Conservation (phyloP, 2,329 filamentous ascomycete genomes). For the Aspergillus sclerotialis region DNA sequence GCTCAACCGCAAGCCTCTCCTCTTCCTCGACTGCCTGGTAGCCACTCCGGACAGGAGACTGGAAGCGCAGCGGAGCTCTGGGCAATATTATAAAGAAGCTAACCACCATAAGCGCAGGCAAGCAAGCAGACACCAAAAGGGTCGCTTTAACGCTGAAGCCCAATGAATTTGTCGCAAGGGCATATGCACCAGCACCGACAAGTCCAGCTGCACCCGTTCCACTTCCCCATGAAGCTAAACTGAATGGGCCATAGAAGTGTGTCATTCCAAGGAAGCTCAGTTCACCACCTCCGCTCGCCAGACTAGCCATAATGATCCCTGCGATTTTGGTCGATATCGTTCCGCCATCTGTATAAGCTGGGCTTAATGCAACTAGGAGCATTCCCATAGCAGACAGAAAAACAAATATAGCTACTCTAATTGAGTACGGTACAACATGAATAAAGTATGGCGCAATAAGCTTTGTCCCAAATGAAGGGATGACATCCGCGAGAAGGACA, state of each 20-base stretch:
- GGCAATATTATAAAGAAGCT: constrained; percentile 83
- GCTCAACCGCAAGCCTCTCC: constrained; percentile 32
- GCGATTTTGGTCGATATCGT: constrained; percentile 69
- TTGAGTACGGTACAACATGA: constrained; percentile 71
- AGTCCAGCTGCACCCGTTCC: constrained; percentile 87
- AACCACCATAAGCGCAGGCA: constrained; percentile 72
- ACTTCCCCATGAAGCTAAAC: constrained; percentile 84
- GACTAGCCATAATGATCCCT: constrained; percentile 76
- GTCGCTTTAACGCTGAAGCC: constrained; percentile 67
- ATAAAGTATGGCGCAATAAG: constrained; percentile 90
- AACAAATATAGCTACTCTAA: constrained; percentile 69
- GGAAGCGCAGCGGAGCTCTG: constrained; percentile 52
- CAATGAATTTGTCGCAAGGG: constrained; percentile 73
- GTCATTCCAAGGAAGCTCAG: constrained; percentile 85
- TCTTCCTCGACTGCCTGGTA: constrained; percentile 50
- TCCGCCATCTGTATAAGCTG: constrained; percentile 47
- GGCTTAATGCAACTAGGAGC: constrained; percentile 79
- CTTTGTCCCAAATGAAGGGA: constrained; percentile 84
- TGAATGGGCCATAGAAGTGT: constrained; percentile 84
- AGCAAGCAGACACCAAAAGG: constrained; percentile 67
- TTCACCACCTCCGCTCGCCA: constrained; percentile 82
- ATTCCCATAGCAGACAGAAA: constrained; percentile 74
- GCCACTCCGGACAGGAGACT: constrained; percentile 33
- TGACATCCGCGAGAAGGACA: constrained; percentile 85
- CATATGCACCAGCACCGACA: constrained; percentile 80